Evolutionary conservation across 805 yeast species (phyloP), one percentile per base, ranked within the genome.

Genomic region (Saccharomycopsis vini): DNA sequence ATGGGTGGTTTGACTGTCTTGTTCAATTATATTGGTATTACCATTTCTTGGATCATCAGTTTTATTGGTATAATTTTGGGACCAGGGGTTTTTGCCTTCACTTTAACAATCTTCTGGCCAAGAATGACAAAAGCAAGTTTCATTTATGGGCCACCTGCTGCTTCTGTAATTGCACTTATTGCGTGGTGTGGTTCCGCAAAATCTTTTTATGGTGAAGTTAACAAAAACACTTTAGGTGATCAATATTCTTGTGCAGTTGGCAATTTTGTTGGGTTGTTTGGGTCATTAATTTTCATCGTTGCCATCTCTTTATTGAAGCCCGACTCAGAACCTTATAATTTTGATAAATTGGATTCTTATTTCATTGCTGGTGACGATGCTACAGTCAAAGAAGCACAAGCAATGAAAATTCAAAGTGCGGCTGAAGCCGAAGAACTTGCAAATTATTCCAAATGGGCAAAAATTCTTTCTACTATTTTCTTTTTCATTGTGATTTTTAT

Each of bases 211-310:
- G 71, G 70, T 26, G 59, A 52, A 9, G 59, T 67, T 33, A 61
- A 47, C 36, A 64, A 64, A 23, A 54, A 50, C 29, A 60, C 58
- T 33, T 51, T 68, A 26, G 57, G 64, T 20, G 49, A 58, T 30
- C 59, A 60, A 29, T 62, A 65, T 62, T 71, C 66, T 40, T 64
- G 71, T 5, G 64, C 66, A 47, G 61, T 67, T 19, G 72, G 71
- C 34, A 66, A 62, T 44, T 59, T 62, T 6, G 55, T 63, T 12
- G 64, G 70, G 13, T 52, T 65, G 20, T 52, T 59, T 4, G 52
- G 62, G 36, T 63, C 67, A 18, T 65, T 65, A 33, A 46, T 63
- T 5, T 57, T 63, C 29, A 54, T 67, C 3, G 50, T 62, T 15
- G 52, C 39, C 4, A 37, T 44, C 23, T 24, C 36, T 26, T 40